Evolutionary conservation across 192 early-diverging fungal genomes (phyloP).

Genomic region (Umbelopsis ramanniana): DNA sequence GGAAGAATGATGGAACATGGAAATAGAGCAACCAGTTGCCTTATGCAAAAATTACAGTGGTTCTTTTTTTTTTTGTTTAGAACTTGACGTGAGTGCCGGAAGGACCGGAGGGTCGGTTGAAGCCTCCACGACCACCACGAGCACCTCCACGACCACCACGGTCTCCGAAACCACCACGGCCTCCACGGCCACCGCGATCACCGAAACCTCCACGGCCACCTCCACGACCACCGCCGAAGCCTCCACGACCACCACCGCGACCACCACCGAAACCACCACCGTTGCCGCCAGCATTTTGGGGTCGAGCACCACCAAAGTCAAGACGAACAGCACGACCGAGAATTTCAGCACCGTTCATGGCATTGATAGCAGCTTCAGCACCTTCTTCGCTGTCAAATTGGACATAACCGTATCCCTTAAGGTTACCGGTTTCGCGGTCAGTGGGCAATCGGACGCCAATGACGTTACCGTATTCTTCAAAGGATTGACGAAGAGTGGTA

Average conservation of each 20-base stretch:
- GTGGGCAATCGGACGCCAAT: conserved; percentile 73
- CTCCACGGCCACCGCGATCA: conserved; percentile 58
- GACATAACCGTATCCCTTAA: conserved; percentile 91
- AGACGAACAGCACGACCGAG: conserved; percentile 84
- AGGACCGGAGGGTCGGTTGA: conserved; percentile 29
- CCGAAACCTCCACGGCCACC: conserved; percentile 31
- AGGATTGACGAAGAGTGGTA: conserved; percentile 54
- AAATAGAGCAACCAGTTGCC: conserved; percentile 2
- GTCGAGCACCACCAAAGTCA: conserved; percentile 72
- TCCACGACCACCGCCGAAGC: conserved; percentile 28
- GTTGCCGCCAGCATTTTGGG: conserved; percentile 36
- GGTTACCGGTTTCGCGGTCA: conserved; percentile 72
- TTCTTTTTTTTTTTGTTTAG: background rate
- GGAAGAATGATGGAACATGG: background rate
- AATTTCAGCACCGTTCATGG: conserved; percentile 78
- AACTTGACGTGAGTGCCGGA: conserved; percentile 18
- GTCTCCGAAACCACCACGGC: conserved; percentile 52
- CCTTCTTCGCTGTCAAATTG: conserved; percentile 73
- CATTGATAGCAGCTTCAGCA: conserved; percentile 75
- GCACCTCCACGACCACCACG: conserved; percentile 47
- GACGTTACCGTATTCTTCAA: conserved; percentile 66
- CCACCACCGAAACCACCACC: conserved; percentile 50
- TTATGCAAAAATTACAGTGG: conserved; percentile 15
- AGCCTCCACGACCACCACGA: conserved; percentile 44
- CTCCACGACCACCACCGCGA: conserved; percentile 56